Evolutionary conservation across 2,329 filamentous ascomycete genomes (phyloP).

Genomic region (Atkinsonella hypoxylon): DNA sequence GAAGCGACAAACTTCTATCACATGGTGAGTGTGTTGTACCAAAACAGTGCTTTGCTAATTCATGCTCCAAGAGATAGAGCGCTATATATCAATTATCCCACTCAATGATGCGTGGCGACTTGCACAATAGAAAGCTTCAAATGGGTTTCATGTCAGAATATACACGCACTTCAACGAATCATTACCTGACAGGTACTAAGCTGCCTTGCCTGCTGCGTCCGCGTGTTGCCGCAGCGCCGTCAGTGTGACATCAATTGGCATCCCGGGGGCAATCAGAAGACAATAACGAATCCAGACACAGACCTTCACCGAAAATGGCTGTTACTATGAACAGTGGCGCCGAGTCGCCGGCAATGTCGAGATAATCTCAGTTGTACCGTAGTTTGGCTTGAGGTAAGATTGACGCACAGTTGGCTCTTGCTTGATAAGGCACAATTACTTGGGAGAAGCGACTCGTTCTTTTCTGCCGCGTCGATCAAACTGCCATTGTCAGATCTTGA

Average conservation of each 20-base stretch:
- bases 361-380: neutral
- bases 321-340: neutral
- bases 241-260: neutral
- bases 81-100: no score
- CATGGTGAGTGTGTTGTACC: no score
- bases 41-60: no score
- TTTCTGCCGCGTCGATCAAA: neutral
- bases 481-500: no score
- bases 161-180: neutral
- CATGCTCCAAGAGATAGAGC: no score
- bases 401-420: neutral
- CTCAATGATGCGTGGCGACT: no score
- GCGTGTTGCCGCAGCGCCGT: neutral
- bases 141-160: neutral
- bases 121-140: neutral
- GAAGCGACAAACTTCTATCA: no score
- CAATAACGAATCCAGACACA: neutral
- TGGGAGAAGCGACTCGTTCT: neutral
- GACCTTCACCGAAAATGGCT: neutral
- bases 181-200: neutral
- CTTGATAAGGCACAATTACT: neutral
- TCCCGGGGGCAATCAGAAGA: neutral
- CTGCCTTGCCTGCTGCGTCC: neutral
- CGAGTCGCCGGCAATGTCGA: neutral
- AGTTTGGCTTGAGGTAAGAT: neutral